Evolutionary conservation across 2,329 filamentous ascomycete species (phyloP), one percentile per base, ranked within the genome.

Genomic region (Xylaria sp.): DNA sequence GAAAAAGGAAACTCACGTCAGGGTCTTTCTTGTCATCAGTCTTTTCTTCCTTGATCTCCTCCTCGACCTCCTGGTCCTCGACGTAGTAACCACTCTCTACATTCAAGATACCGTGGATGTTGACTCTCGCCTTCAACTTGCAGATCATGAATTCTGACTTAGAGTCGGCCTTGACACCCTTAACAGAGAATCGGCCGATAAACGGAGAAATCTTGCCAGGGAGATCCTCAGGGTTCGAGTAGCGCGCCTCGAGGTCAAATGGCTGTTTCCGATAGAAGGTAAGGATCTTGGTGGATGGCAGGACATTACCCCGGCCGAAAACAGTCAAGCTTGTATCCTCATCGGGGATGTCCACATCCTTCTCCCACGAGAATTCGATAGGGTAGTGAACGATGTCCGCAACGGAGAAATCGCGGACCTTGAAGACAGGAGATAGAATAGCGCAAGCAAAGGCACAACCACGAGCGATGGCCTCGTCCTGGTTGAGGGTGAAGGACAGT

Each of bases 101-200:
- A 76, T 98, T 98, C 69, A 99, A 84, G 63, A 99, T 87, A 78
- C 95, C 95, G 82, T 98, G 94, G 68, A 98, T 87, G 82, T 99
- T 99, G 60, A 99, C 87, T 67, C 95, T 89, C 50, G 95, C 94
- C 87, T 98, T 98, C 66, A 99, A 89, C 84, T 99, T 99, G 90
- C 95, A 99, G 74, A 98, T 96, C 94, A 99, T 98, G 79, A 98
- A 99, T 77, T 98, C 95, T 64, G 96, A 92, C 77, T 95, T 94
- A 69, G 89, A 87, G 75, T 96, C 92, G 42, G 92, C 90, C 86
- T 97, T 94, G 75, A 99, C 94, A 47, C 91, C 92, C 87, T 99
- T 99, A 78, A 99, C 93, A 43, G 94, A 97, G 83, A 99, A 99
- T 68, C 92, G 89, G 60, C 95, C 95, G 71, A 99, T 97, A 91